Base-by-base conservation (phyloP, 2,329 filamentous ascomycete species). In the Clonostachys byssicola region DNA sequence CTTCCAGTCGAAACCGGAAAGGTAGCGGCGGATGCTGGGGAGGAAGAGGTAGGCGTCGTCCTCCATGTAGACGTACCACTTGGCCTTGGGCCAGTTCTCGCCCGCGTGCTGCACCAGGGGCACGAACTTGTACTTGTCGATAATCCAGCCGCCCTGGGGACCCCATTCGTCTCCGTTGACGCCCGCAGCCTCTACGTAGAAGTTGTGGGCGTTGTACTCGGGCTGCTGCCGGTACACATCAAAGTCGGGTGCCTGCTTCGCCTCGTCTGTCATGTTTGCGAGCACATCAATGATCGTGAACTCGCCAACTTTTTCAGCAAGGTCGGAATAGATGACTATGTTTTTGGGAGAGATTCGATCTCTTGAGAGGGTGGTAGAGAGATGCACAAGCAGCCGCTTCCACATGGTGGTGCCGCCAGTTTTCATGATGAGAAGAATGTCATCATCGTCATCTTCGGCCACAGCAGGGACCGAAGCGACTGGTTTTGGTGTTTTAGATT, bases 11-110 rank as follows among this genome's bases (percentile, higher is more conserved):
- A 58, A 58, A 5, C 43, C 35, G 5, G 55, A 49, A 2, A 58
- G 42, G 39, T 52, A 52, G 30, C 44, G 40, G 13, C 54, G 38
- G 10, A 58, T 43, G 16, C 49, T 53, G 4, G 55, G 54, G 16
- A 58, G 43, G 42, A 58, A 58, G 14, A 58, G 46, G 46, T 58
- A 58, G 8, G 56, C 20, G 38, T 58, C 56, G 39, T 58, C 56
- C 39, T 57, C 56, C 53, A 54, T 57, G 40, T 57, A 58, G 35
- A 59, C 53, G 42, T 59, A 59, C 56, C 55, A 59, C 44, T 56
- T 56, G 4, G 54, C 56, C 12, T 41, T 34, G 2, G 56, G 56
- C 53, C 54, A 58, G 40, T 54, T 52, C 18, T 40, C 20, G 8
- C 56, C 56, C 2, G 56, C 56, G 42, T 58, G 56, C 44, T 56